These are phyloP conservation scores for Hypoxylon crocopeplum DNA, from an alignment of 495 filamentous ascomycete species.

Conservation along the genomic window DNA sequence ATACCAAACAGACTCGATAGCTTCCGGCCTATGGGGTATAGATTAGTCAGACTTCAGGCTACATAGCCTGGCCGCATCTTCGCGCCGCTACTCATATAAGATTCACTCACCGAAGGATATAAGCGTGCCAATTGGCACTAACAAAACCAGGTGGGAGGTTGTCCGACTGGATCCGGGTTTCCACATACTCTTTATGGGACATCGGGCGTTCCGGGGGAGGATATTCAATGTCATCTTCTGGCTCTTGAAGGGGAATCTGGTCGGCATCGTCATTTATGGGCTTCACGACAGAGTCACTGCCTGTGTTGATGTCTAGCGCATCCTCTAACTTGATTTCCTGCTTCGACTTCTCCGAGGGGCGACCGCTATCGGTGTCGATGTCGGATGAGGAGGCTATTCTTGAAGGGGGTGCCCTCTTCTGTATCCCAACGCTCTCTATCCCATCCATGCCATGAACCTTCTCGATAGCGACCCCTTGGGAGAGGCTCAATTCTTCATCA, in stretches of 20 bases:
- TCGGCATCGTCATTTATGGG: background rate
- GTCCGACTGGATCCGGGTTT: constrained; percentile 63
- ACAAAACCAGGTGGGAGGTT: constrained; percentile 71
- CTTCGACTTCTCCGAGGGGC: background rate
- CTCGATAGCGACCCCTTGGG: background rate
- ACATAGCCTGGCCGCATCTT: background rate
- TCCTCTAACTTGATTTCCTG: constrained; percentile 3
- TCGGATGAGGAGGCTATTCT: background rate
- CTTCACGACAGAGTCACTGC: constrained; percentile 9
- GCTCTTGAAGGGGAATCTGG: constrained; percentile 38
- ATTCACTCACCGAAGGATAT: constrained; percentile 73
- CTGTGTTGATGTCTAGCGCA: constrained; percentile 31
- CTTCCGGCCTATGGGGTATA: constrained; percentile 70
- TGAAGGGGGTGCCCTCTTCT: constrained; percentile 19
- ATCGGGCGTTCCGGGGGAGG: constrained; percentile 50
- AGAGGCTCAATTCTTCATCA: background rate
- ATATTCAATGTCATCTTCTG: constrained; percentile 26
- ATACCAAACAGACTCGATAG: constrained; percentile 94
- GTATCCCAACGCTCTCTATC: constrained; percentile 1
- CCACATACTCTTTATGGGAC: constrained; percentile 69
- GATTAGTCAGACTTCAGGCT: constrained; percentile 22
- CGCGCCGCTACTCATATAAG: background rate
- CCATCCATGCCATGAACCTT: background rate
- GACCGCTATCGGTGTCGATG: background rate
- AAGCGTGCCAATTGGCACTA: constrained; percentile 63